These are phyloP conservation scores for Arthrobotrys pseudoclavata DNA, from an alignment of 2,329 filamentous ascomycete species.

Conservation along the genomic window DNA sequence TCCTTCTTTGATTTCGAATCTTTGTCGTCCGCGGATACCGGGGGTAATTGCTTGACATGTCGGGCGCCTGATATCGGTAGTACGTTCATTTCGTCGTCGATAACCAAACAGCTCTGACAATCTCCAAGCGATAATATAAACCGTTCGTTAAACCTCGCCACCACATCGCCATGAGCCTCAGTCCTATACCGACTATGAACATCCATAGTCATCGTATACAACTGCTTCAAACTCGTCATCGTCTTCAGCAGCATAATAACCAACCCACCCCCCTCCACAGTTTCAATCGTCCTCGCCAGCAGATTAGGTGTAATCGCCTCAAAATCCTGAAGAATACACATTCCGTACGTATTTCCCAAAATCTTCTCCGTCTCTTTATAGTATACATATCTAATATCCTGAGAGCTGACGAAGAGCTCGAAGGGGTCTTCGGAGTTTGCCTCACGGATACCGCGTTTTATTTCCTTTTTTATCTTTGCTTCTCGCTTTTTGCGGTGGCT, in stretches of 20 bases:
- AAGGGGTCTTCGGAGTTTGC: slow-evolving; percentile 94
- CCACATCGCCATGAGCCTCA: slow-evolving; percentile 94
- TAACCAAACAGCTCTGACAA: slow-evolving; percentile 92
- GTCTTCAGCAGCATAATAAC: slow-evolving; percentile 92
- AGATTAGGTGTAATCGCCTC: slow-evolving; percentile 98
- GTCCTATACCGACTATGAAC: slow-evolving; percentile 96
- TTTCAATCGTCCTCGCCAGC: slow-evolving; percentile 93
- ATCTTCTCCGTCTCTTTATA: slow-evolving; percentile 99
- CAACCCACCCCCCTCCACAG: slow-evolving; percentile 93
- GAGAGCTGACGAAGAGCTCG: slow-evolving; percentile 94
- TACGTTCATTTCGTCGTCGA: slow-evolving; percentile 98
- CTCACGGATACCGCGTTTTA: slow-evolving; percentile 93
- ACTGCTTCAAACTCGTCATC: slow-evolving; percentile 96
- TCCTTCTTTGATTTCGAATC: slow-evolving; percentile 77
- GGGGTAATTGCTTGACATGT: slow-evolving; percentile 83
- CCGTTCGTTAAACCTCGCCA: slow-evolving; percentile 95
- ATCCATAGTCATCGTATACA: slow-evolving; percentile 98
- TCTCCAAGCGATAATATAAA: slow-evolving; percentile 96
- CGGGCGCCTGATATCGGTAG: slow-evolving; percentile 96
- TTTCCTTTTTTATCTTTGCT: slow-evolving; percentile 97
- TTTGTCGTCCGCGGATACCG: slow-evolving; percentile 78
- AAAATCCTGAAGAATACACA: slow-evolving; percentile 98
- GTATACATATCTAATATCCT: slow-evolving; percentile 98
- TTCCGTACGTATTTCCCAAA: slow-evolving; percentile 95
- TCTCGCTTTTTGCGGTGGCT: slow-evolving; percentile 98